Evolutionary conservation across 2,329 filamentous ascomycete genomes (phyloP).

Genomic region (Amesomyces nigricolor): DNA sequence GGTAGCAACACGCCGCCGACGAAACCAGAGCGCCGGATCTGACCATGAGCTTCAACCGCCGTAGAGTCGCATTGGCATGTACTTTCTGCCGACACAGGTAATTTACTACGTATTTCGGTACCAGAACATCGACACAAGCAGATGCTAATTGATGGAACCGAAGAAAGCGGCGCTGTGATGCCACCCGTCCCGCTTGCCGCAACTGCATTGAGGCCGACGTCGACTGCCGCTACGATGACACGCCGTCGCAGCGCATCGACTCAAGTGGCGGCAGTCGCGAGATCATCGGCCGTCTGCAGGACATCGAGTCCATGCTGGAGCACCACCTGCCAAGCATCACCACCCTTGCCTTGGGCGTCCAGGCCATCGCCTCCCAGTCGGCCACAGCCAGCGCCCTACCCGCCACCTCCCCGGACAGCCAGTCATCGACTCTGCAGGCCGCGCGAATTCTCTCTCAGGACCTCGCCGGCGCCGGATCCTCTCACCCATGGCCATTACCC

Average conservation of each 20-base stretch:
- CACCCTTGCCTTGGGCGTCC: conserved; percentile 1
- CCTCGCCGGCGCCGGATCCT: conserved; percentile 2
- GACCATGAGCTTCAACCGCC: conserved; percentile 8
- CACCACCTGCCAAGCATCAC: conserved; percentile 6
- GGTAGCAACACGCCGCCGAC: not conserved
- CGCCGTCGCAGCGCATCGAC: conserved; percentile 6
- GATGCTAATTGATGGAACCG: no score
- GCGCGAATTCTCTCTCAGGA: conserved; percentile 9
- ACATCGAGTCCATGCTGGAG: conserved; percentile 9
- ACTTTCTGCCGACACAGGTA: conserved; percentile 8
- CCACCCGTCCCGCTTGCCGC: not conserved
- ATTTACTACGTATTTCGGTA: not conserved
- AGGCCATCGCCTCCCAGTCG: conserved; percentile 5
- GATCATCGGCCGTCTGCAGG: conserved; percentile 6
- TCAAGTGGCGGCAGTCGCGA: conserved; percentile 5
- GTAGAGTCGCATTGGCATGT: conserved; percentile 4
- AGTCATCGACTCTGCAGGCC: conserved; percentile 5
- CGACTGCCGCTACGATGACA: conserved; percentile 12
- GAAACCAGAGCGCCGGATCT: not conserved
- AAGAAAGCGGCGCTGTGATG: conserved; percentile 8
- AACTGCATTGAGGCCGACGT: conserved; percentile 9
- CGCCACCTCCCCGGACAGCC: conserved; percentile 6
- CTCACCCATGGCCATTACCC: not conserved
- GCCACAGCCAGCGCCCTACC: not conserved
- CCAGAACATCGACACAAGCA: no score